Base-by-base conservation (phyloP, 2,329 filamentous ascomycete species). In the Fusarium cyanostomum region DNA sequence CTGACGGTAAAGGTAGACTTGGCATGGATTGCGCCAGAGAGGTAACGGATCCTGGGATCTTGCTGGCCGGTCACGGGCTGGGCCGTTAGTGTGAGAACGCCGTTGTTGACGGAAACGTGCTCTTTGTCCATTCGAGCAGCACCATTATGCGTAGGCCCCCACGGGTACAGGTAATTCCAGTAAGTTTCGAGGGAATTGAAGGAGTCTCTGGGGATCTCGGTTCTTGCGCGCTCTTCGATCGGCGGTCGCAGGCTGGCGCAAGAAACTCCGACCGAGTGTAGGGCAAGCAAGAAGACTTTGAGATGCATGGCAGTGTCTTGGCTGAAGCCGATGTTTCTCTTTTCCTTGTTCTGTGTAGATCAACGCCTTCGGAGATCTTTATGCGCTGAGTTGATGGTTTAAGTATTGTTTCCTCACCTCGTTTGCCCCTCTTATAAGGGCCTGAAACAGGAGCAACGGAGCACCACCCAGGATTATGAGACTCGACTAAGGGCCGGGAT, bases 141-240 rank as follows among this genome's bases (percentile, higher is more conserved):
- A 0, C 62, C 62, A 63, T 66, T 66, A 27, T 66, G 62, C 0
- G 62, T 66, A 3, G 53, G 37, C 0, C 62, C 53, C 58, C 62
- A 66, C 1, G 62, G 62, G 24, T 66, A 66, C 1, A 66, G 10
- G 6, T 66, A 66, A 7, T 66, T 66, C 62, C 62, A 66, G 45
- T 66, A 66, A 0, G 53, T 66, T 6, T 66, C 58, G 1, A 66
- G 58, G 0, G 53, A 59, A 6, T 35, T 42, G 9, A 66, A 66
- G 0, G 62, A 66, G 8, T 66, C 58, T 6, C 37, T 15, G 7
- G 62, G 62, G 2, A 66, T 66, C 16, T 59, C 49, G 8, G 58
- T 66, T 4, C 37, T 45, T 15, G 50, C 58, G 13, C 62, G 62
- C 24, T 15, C 27, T 15, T 66, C 58, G n/a, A 59, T 46, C 2